Base-by-base conservation (phyloP, 768 basidiomycete species). In the Lactarius deliciosus region DNA sequence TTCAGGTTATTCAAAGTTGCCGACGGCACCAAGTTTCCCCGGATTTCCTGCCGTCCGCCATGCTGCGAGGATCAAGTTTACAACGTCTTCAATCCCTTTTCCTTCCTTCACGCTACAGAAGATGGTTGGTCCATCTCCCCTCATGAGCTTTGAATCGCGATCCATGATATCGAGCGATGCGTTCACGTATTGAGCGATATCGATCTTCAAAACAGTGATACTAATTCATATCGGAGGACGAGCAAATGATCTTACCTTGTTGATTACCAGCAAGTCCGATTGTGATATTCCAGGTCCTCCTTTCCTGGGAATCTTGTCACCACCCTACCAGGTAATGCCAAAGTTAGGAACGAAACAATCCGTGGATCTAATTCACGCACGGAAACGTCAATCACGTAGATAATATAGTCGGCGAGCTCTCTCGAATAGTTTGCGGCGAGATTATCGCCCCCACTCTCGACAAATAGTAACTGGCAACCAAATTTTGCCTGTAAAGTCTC, bases 251-350 rank as follows among this genome's bases (percentile, higher is more conserved):
- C 6, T 6, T 25, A 89, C 96, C 84, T 99, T 99, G 81, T 98
- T 98, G 72, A 98, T 86, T 30, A 99, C 86, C 62, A 99, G 79
- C 13, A 99, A 80, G 78, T 98, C 97, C 1, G 94, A 96, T 73
- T 95, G 91, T 1, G 94, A 95, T 71, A 99, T 98, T 11, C 96
- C 97, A 1, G 96, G 97, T 1, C 96, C 97, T 5, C 97, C 96
- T 80, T 99, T 99, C 28, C 96, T 83, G 25, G 97, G 97, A 69
- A 99, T 96, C 78, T 99, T 99, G 79, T 99, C 96, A 0, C 96
- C 96, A 11, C 97, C 96, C 90, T 92, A 69, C 38, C 28, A 18
- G 16, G n/a, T 20, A 53, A 20, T 18, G 50, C 22, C 20, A n/a
- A 16, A 11, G 28, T 40, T 40, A 22, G 45, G 25, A 32, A 63